Conservation (phyloP, 1,284 basidiomycete species). For the Cutaneotrichosporon daszewskae region DNA sequence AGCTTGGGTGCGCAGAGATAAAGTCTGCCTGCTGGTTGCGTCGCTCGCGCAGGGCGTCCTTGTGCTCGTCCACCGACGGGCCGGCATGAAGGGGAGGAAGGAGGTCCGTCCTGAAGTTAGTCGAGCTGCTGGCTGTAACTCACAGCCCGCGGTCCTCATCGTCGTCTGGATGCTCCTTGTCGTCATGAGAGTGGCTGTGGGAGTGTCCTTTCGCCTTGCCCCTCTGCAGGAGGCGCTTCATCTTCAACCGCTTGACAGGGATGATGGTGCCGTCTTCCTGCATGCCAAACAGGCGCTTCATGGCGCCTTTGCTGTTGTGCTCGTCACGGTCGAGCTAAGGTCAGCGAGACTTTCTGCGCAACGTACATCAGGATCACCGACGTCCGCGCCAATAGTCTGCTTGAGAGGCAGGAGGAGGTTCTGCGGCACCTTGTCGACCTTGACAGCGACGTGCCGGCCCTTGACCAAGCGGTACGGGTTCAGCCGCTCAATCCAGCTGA, state of each 20-base stretch:
- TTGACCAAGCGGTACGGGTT: constrained; percentile 85
- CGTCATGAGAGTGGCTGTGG: neutral
- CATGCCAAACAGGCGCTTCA: constrained; percentile 30
- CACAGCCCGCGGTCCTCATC: constrained; percentile 39
- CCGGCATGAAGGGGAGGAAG: constrained; percentile 35
- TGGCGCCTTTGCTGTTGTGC: constrained; percentile 19
- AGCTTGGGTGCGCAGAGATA: constrained; percentile 81
- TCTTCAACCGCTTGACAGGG: neutral
- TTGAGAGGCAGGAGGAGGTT: constrained; percentile 70
- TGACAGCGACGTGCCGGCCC: constrained; percentile 66
- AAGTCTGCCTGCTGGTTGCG: constrained; percentile 80
- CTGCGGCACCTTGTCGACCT: constrained; percentile 63
- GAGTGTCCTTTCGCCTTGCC: no score
- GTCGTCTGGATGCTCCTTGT: constrained; percentile 21
- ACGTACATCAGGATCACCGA: constrained; percentile 26
- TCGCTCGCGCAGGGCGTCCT: constrained; percentile 63
- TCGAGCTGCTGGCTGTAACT: constrained; percentile 4
- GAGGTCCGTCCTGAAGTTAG: constrained; percentile 31
- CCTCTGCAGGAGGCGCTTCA: no score
- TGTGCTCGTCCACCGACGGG: constrained; percentile 33
- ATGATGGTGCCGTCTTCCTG: constrained; percentile 16
- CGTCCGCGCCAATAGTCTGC: constrained; percentile 64
- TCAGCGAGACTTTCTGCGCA: neutral
- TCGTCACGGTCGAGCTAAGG: neutral
- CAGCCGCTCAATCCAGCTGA: constrained; percentile 66